Evolutionary conservation across 2,329 filamentous ascomycete genomes (phyloP), one percentile per base, ranked within the genome.

Genomic region (Cadophora sp.): DNA sequence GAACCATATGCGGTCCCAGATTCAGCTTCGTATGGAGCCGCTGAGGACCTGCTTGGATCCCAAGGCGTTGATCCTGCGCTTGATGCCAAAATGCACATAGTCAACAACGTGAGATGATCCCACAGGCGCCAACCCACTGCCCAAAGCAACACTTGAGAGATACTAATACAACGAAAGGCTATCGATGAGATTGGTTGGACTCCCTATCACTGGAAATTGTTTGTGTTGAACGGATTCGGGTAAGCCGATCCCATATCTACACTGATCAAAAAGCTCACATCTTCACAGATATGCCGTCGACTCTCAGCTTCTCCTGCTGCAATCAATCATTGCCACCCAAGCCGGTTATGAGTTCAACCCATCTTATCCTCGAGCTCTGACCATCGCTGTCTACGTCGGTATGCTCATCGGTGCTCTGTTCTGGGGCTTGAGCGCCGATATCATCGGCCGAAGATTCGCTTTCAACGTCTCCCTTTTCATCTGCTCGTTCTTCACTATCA

Each of bases 391-490:
- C 1, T 91, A 89, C 72, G 81, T 83, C 9, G 84, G 84, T 18
- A 83, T 83, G 80, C 80, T 83, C 61, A 69, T 80, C 0, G 85
- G 88, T 1, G 88, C 87, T 18, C 75, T 91, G 30, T 91, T 91
- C 78, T 92, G 89, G 89, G 89, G 89, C 1, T 78, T 90, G 36
- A 83, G 83, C 3, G 89, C 88, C 24, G 90, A 92, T 73, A 83
- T 92, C 41, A 88, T 92, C 68, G 90, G 89, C 6, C 83, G 90
- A 51, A 85, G 86, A 69, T 87, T 86, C 70, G 89, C 90, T 5
- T 93, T 92, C 80, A 92, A 92, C 73, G 79, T 86, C 24, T 88
- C 87, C 1, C 80, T 92, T 13, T 83, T 91, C 72, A 81, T 91
- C 65, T 89, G 85, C 73, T 85, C 86, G 4, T 75, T 87, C 6